Evolutionary conservation across 2,329 filamentous ascomycete species (phyloP).

Genomic region (Ophiostoma sp.): DNA sequence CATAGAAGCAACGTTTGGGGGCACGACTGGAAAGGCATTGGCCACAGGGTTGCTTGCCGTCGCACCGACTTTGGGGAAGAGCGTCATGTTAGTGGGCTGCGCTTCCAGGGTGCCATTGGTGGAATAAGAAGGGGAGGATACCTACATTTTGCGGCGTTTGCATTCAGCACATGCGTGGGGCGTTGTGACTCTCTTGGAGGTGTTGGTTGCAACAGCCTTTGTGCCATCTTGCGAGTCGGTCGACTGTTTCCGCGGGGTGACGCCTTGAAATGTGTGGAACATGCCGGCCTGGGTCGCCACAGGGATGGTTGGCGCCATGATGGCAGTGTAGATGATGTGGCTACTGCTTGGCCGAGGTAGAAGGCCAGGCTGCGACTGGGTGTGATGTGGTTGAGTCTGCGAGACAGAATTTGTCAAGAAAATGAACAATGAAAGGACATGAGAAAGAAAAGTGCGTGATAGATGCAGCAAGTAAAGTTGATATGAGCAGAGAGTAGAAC

Average conservation of each 20-base stretch:
- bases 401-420: background rate
- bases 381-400: constrained; percentile 22
- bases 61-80: constrained; percentile 59
- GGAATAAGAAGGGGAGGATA: background rate
- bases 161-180: constrained; percentile 72
- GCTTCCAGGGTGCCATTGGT: background rate
- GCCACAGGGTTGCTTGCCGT: constrained; percentile 77
- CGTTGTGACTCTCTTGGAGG: constrained; percentile 55
- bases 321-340: constrained; percentile 28
- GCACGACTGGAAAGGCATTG: constrained; percentile 81
- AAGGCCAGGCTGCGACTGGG: constrained; percentile 4
- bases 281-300: constrained; percentile 53
- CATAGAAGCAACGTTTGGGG: constrained; percentile 76
- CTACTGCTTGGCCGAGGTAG: background rate
- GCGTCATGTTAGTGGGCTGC: background rate
- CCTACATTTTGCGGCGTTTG: constrained; percentile 73
- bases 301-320: constrained; percentile 48
- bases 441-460: background rate
- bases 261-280: constrained; percentile 57
- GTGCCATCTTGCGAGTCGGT: constrained; percentile 44
- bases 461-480: background rate
- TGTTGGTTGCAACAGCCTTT: constrained; percentile 42
- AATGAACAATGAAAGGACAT: background rate
- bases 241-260: constrained; percentile 52
- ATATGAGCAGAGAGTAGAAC: constrained; percentile 13